Evolutionary conservation across 164 flowering plant genomes (phyloP).

Genomic region (Liriodendron chinense): DNA sequence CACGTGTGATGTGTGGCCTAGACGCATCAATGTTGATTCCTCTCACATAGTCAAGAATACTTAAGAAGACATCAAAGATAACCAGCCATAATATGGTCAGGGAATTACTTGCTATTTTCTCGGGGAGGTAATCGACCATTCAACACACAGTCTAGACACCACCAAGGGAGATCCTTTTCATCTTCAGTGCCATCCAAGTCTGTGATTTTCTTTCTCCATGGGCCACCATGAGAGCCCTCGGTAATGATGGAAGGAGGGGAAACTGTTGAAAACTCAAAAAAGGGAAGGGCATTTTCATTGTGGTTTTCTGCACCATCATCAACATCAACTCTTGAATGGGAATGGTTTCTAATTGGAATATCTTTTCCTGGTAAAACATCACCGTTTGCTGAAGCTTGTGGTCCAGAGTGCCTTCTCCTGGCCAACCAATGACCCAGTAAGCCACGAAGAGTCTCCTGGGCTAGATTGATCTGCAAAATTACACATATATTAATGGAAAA

Average conservation of each 20-base stretch:
- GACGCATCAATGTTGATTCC: too few species aligned
- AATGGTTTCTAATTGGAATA: conserved; percentile 41
- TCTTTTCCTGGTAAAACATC: conserved; percentile 66
- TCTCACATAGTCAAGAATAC: too few species aligned
- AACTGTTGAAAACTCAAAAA: conserved; percentile 78
- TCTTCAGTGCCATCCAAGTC: conserved; percentile 94
- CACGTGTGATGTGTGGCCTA: too few species aligned
- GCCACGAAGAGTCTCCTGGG: conserved; percentile 95
- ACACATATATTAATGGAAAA: too few species aligned
- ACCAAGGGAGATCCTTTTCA: conserved; percentile 93
- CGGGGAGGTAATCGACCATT: conserved; percentile 84
- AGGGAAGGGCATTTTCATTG: conserved; percentile 61
- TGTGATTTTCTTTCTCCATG: conserved; percentile 94
- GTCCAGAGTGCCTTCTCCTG: conserved; percentile 67
- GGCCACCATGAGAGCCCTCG: conserved; percentile 97
- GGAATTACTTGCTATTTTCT: conserved; percentile 85
- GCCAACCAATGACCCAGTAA: conserved; percentile 75
- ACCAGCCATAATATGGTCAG: neutral
- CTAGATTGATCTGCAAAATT: conserved; percentile 76
- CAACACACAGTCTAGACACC: conserved; percentile 93
- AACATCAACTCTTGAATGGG: conserved; percentile 64
- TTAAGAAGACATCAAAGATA: neutral
- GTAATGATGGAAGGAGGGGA: conserved; percentile 93
- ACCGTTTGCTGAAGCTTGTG: conserved; percentile 69
- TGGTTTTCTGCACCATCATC: conserved; percentile 77